Conservation (phyloP, 495 filamentous ascomycete species). For the Lineolata rhizophorae region DNA sequence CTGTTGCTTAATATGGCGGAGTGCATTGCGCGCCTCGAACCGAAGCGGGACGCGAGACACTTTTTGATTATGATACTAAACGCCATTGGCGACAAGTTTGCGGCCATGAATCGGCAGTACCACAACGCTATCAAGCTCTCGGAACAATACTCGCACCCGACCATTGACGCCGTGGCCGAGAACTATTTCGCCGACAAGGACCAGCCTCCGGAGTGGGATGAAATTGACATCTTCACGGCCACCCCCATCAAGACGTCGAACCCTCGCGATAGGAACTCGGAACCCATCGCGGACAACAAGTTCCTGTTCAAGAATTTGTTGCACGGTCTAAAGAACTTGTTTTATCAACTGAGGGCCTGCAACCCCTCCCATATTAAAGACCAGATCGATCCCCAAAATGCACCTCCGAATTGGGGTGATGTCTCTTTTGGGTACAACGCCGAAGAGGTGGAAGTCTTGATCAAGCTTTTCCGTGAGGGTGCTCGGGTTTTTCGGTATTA, state of each 20-base stretch:
- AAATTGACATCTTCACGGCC: conserved; percentile 90
- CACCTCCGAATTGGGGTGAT: conserved; percentile 81
- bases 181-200: conserved; percentile 67
- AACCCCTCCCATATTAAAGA: conserved; percentile 34
- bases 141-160: conserved; percentile 41
- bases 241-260: conserved; percentile 92
- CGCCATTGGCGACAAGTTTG: conserved; percentile 94
- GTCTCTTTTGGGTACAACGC: conserved; percentile 93
- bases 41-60: conserved; percentile 83
- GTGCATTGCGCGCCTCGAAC: conserved; percentile 72
- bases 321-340: conserved; percentile 88
- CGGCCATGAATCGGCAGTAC: conserved; percentile 92
- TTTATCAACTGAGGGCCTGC: conserved; percentile 82
- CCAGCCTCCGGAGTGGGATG: conserved; percentile 75
- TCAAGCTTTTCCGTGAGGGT: conserved; percentile 92
- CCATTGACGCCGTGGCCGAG: conserved; percentile 44
- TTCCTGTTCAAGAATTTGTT: conserved; percentile 98
- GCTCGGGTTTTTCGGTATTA: conserved; percentile 94
- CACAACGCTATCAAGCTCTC: conserved; percentile 85
- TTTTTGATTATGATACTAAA: conserved; percentile 95
- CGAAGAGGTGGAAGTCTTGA: conserved; percentile 89
- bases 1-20: conserved; percentile 93
- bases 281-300: conserved; percentile 94
- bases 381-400: conserved; percentile 47
- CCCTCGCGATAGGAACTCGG: conserved; percentile 70